Evolutionary conservation across 495 filamentous ascomycete species (phyloP).

Genomic region (Tuber aestivum): DNA sequence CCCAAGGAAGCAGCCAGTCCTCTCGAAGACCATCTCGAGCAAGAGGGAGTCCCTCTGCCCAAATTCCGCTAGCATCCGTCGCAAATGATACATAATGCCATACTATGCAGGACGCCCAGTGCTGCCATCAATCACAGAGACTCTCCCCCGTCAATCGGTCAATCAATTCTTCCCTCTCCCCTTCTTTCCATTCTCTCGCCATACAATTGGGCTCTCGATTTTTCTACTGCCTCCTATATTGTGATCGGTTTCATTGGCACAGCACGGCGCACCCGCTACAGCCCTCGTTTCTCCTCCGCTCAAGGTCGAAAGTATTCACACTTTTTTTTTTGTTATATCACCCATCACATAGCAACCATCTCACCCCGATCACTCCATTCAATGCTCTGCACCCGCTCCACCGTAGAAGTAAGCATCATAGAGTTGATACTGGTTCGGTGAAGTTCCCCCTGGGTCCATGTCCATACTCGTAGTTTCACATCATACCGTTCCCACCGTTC

Average conservation of each 20-base stretch:
- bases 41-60: not conserved
- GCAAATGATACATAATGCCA: constrained; percentile 12
- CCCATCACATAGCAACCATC: not conserved
- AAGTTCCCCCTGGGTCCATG: not conserved
- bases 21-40: constrained; percentile 6
- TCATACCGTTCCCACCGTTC: not conserved
- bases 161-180: not conserved
- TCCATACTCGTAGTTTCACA: not conserved
- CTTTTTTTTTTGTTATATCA: not conserved
- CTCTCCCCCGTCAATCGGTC: not conserved
- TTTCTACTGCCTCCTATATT: not conserved
- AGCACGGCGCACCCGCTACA: not conserved
- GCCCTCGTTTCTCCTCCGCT: not conserved
- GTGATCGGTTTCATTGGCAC: not conserved
- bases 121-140: not conserved
- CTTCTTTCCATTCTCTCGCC: not conserved
- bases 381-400: not conserved
- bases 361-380: not conserved
- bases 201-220: not conserved
- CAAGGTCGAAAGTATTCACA: not conserved
- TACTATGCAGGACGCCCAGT: constrained; percentile 17
- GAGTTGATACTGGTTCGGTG: too few relatives aligned
- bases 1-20: constrained; percentile 27
- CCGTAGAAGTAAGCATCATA: not conserved
- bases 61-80: constrained; percentile 24